These are phyloP conservation scores for Fusarium torreyae DNA, from an alignment of 2,329 filamentous ascomycete genomes.

Conservation along the genomic window DNA sequence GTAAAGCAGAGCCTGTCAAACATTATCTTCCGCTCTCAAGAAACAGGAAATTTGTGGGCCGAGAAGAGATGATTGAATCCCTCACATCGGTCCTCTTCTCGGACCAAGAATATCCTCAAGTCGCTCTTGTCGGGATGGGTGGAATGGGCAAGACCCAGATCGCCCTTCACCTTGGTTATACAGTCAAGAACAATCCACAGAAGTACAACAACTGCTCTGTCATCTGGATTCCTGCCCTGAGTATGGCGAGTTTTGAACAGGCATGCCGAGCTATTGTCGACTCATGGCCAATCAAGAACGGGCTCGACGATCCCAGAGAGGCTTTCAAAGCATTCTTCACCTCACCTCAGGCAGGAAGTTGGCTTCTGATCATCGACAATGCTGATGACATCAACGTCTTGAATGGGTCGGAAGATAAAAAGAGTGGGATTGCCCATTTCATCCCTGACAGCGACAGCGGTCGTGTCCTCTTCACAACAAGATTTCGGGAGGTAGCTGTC, in stretches of 20 bases:
- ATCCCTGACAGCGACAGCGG: slow-evolving; percentile 55
- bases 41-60: slow-evolving; percentile 1
- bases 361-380: slow-evolving; percentile 61
- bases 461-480: slow-evolving; percentile 57
- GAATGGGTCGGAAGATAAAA: neutral
- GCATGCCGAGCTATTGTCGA: neutral
- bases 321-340: slow-evolving; percentile 37
- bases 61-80: neutral
- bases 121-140: neutral
- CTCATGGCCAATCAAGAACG: rapidly evolving
- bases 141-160: slow-evolving; percentile 1
- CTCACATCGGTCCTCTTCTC: neutral
- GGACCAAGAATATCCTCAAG: neutral
- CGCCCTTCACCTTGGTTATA: neutral
- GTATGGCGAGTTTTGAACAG: neutral
- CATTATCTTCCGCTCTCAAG: neutral
- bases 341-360: slow-evolving; percentile 50
- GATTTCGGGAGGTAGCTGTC: slow-evolving; percentile 46
- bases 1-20: neutral
- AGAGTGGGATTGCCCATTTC: slow-evolving; percentile 23
- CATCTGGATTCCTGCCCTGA: neutral
- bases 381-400: slow-evolving; percentile 56
- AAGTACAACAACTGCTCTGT: neutral
- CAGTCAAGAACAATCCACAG: neutral
- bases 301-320: neutral